Evolutionary conservation across 1,139 yeast genomes (phyloP).

Genomic region (Pichia sp.): DNA sequence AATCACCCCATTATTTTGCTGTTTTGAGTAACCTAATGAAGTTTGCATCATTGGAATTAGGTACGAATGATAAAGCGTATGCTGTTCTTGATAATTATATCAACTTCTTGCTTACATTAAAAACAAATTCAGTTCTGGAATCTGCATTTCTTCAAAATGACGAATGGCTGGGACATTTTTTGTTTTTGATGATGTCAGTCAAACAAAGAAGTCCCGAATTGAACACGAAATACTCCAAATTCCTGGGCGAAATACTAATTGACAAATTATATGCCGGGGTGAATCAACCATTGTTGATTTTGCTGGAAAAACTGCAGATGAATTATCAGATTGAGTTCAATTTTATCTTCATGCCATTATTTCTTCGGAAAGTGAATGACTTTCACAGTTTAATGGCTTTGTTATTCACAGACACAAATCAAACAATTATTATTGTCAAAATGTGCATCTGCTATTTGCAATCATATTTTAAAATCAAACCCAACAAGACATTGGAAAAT

Average conservation of each 20-base stretch:
- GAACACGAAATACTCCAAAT: not conserved
- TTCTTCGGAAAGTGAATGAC: slow-evolving; percentile 20
- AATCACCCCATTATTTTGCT: slow-evolving; percentile 7
- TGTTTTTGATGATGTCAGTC: slow-evolving; percentile 3
- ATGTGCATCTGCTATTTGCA: slow-evolving; percentile 5
- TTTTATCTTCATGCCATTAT: slow-evolving; percentile 19
- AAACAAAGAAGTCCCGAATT: not conserved
- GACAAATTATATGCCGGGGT: slow-evolving; percentile 8
- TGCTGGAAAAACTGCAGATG: slow-evolving; percentile 7
- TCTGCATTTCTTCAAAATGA: not conserved
- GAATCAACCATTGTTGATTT: not conserved
- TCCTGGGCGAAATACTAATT: slow-evolving; percentile 7
- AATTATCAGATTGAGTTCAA: slow-evolving; percentile 8
- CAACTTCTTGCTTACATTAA: not conserved
- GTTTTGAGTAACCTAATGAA: slow-evolving; percentile 9
- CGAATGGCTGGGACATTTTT: slow-evolving; percentile 7
- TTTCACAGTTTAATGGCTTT: slow-evolving; percentile 15
- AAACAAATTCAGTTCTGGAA: not conserved
- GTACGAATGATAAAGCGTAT: not conserved
- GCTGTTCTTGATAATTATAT: not conserved
- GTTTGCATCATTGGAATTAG: slow-evolving; percentile 4
- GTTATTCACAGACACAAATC: slow-evolving; percentile 2
- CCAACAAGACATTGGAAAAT: not conserved
- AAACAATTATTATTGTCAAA: slow-evolving; percentile 1
- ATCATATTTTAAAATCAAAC: not conserved